Conservation (phyloP, 176 grass and related monocot species). For the Musa beccarii region DNA sequence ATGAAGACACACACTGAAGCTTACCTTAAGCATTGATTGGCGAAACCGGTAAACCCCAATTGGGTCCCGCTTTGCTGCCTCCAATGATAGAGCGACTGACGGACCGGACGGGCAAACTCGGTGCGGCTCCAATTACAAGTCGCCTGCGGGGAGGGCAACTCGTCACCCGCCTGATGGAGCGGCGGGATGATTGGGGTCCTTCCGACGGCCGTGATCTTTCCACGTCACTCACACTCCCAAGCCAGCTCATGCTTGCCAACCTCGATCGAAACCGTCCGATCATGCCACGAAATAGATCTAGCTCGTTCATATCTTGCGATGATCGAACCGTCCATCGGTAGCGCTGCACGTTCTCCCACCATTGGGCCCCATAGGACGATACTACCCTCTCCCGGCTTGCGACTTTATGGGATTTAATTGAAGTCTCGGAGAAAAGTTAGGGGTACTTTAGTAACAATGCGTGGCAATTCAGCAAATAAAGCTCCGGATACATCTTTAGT, state of each 20-base stretch:
- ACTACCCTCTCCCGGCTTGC: background rate
- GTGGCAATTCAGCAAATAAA: background rate
- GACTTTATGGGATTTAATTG: too few species aligned
- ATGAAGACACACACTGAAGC: too few species aligned
- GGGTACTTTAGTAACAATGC: background rate
- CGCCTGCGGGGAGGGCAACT: background rate
- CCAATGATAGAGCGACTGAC: too few species aligned
- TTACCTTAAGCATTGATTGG: too few species aligned
- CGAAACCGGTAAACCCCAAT: too few species aligned
- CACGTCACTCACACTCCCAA: background rate
- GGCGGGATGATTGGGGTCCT: background rate
- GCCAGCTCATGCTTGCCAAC: background rate
- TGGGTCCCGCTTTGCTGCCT: too few species aligned
- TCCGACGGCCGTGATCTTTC: background rate
- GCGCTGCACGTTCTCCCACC: background rate
- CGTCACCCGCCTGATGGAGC: background rate
- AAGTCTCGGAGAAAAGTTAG: background rate
- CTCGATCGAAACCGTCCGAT: too few species aligned
- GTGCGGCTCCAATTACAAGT: too few species aligned
- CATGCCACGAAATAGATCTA: too few species aligned
- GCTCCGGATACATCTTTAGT: background rate
- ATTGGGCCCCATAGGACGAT: background rate
- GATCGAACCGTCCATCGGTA: too few species aligned
- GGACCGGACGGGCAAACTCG: accelerated
- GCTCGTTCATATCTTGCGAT: too few species aligned